Conservation (phyloP, 345 rosid species). For the Hibiscus tridactylites region DNA sequence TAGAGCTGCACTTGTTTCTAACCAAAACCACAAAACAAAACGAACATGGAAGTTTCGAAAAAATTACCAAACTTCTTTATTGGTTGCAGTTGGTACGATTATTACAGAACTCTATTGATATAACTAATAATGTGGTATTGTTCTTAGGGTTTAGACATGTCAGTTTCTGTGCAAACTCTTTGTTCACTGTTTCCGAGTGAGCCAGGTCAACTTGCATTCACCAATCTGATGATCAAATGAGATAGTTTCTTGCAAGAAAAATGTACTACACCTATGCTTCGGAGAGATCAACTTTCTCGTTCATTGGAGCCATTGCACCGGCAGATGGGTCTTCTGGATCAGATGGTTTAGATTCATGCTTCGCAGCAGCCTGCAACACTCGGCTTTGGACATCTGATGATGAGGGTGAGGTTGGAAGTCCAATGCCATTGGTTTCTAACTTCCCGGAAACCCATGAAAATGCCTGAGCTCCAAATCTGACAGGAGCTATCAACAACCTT, state of each 20-base stretch:
- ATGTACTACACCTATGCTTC: constrained; percentile 33
- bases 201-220: constrained; percentile 6
- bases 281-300: constrained; percentile 39
- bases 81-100: not conserved
- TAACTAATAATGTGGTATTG: not conserved
- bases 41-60: too few relatives aligned
- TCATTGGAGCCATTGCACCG: constrained; percentile 21
- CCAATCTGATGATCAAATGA: not conserved
- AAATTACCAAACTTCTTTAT: not conserved
- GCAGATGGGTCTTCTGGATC: constrained; percentile 38
- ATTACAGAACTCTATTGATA: not conserved
- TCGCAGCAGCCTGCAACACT: constrained; percentile 86
- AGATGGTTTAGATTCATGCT: constrained; percentile 83
- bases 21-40: too few relatives aligned
- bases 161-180: not conserved
- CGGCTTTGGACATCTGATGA: constrained; percentile 72
- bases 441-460: constrained; percentile 82
- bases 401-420: constrained; percentile 92
- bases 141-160: not conserved
- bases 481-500: constrained; percentile 62
- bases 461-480: constrained; percentile 60
- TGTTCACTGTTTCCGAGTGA: not conserved
- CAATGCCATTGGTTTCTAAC: constrained; percentile 67
- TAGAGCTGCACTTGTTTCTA: too few relatives aligned
- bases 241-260: not conserved